A percentile compares a stretch with the other conserved stretches of the same genome.
Conservation (phyloP, 2,329 filamentous ascomycete genomes). For the Penicillium crustosum region DNA sequence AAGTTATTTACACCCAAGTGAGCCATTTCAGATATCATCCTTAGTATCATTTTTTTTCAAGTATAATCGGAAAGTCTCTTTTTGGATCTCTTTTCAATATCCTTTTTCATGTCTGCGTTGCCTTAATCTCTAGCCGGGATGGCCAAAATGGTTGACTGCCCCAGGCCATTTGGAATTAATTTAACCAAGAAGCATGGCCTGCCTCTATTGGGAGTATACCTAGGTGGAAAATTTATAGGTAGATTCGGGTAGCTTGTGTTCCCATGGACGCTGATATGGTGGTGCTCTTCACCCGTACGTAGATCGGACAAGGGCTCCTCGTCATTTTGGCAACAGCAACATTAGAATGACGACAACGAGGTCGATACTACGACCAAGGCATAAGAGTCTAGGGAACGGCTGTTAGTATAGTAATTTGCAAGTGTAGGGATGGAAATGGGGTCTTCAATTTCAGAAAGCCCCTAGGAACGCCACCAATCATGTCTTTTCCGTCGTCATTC, state of each 20-base stretch:
- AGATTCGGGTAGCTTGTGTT: slow-evolving; percentile 79
- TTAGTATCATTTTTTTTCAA: no score
- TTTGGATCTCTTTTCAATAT: neutral
- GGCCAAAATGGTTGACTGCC: slow-evolving; percentile 46
- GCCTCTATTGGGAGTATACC: slow-evolving; percentile 78
- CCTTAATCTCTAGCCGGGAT: neutral
- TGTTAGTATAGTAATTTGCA: slow-evolving; percentile 4
- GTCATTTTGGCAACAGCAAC: slow-evolving; percentile 74
- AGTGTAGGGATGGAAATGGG: neutral
- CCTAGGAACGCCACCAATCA: slow-evolving; percentile 1
- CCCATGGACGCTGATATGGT: slow-evolving; percentile 74
- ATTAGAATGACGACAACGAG: slow-evolving; percentile 34
- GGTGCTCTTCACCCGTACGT: slow-evolving; percentile 57
- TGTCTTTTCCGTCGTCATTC: neutral
- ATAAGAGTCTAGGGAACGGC: slow-evolving; percentile 15
- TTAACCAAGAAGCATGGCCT: slow-evolving; percentile 68
- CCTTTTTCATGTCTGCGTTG: neutral
- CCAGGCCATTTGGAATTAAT: slow-evolving; percentile 68
- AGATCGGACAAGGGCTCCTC: slow-evolving; percentile 61
- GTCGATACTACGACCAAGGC: neutral
- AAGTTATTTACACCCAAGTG: neutral
- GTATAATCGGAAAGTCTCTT: neutral
- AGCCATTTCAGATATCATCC: neutral
- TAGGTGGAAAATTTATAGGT: slow-evolving; percentile 64
- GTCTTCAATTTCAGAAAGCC: neutral